Conservation (phyloP, 2,329 filamentous ascomycete species). For the Stachybotrys echinatus region DNA sequence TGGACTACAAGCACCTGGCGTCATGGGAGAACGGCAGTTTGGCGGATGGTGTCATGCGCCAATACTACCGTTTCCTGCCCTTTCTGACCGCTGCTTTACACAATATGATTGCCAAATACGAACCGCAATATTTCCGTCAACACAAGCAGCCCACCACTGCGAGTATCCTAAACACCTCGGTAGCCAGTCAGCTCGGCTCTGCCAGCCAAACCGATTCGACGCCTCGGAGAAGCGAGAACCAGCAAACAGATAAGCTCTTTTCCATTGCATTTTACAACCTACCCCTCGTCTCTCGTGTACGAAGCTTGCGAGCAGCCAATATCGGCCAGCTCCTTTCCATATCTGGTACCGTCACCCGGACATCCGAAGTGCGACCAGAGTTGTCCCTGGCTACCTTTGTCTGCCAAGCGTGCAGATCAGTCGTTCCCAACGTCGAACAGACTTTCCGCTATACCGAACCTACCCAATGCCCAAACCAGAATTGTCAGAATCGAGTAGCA, state of each 20-base stretch:
- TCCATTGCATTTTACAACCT: constrained; percentile 90
- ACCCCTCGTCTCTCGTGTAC: constrained; percentile 78
- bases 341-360: constrained; percentile 93
- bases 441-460: constrained; percentile 97
- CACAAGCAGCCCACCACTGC: constrained; percentile 80
- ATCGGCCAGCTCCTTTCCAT: constrained; percentile 93
- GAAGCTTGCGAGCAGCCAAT: constrained; percentile 79
- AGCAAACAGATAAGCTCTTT: constrained; percentile 96
- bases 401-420: constrained; percentile 80
- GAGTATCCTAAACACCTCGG: constrained; percentile 65
- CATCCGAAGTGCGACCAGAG: constrained; percentile 93
- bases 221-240: constrained; percentile 79
- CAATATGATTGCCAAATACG: constrained; percentile 90
- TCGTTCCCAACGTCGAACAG: constrained; percentile 89
- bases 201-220: constrained; percentile 61
- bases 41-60: constrained; percentile 77
- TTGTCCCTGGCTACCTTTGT: constrained; percentile 87
- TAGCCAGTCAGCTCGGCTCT: constrained; percentile 55
- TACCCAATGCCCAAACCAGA: constrained; percentile 85
- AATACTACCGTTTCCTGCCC: constrained; percentile 93
- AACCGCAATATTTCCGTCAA: constrained; percentile 88
- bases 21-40: constrained; percentile 73
- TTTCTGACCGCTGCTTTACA: constrained; percentile 86
- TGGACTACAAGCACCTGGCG: constrained; percentile 81
- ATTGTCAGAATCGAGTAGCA: constrained; percentile 82